Conservation (phyloP, 306 rosid species). For the Cucurbita argyrosperma region DNA sequence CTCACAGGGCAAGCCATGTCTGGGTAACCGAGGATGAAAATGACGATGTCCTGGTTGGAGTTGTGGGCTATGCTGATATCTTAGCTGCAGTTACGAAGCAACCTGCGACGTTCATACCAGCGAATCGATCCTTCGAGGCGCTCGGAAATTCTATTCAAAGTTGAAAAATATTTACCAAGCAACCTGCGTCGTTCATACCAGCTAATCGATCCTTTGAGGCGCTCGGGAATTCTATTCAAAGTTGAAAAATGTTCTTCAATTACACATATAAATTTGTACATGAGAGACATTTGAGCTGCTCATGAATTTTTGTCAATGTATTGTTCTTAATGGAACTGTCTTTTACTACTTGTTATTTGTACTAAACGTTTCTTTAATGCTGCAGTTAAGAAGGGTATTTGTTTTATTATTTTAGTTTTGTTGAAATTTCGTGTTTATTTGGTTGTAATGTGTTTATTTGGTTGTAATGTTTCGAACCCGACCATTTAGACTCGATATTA, state of each 20-base stretch:
- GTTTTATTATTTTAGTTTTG: too few species aligned
- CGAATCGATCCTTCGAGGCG: slow-evolving; percentile 33
- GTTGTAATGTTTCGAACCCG: too few species aligned
- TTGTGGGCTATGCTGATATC: slow-evolving; percentile 75
- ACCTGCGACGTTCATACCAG: slow-evolving; percentile 24
- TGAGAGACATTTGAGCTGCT: neutral
- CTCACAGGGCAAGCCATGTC: slow-evolving; percentile 85
- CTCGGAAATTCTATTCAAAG: slow-evolving; percentile 37
- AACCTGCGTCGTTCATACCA: slow-evolving; percentile 26
- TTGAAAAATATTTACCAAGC: slow-evolving; percentile 25
- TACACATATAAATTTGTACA: neutral
- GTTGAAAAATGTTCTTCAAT: slow-evolving; percentile 9
- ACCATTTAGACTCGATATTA: too few species aligned
- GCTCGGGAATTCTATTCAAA: slow-evolving; percentile 37
- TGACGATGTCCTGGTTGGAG: slow-evolving; percentile 72
- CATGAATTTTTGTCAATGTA: neutral
- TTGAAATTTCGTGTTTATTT: too few species aligned
- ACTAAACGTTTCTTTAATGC: neutral
- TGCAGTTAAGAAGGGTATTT: too few species aligned
- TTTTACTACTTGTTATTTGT: neutral
- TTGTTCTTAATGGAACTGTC: neutral
- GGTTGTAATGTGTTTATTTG: too few species aligned
- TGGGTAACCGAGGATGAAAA: slow-evolving; percentile 76
- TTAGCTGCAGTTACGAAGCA: slow-evolving; percentile 74
- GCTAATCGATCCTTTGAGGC: slow-evolving; percentile 32